Evolutionary conservation across 768 basidiomycete species (phyloP).

Genomic region (Mycena capillaripes): DNA sequence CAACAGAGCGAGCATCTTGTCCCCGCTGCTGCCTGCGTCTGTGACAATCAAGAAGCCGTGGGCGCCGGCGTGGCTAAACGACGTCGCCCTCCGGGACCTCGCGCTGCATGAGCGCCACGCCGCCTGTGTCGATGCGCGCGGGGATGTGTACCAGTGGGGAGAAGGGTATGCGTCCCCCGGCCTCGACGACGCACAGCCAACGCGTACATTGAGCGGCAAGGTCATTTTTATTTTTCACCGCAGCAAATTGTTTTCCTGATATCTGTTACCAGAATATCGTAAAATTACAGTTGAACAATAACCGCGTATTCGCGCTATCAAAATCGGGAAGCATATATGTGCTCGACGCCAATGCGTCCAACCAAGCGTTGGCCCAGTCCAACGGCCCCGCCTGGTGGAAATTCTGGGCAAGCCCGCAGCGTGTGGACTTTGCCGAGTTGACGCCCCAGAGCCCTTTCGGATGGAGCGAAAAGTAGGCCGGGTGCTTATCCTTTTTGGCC

Average conservation of each 20-base stretch:
- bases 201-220: slow-evolving; percentile 74
- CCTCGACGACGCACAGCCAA: slow-evolving; percentile 52
- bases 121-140: slow-evolving; percentile 83
- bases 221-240: slow-evolving; percentile 52
- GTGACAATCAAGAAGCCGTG: slow-evolving; percentile 65
- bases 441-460: slow-evolving; percentile 65
- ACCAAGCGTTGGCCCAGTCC: slow-evolving; percentile 57
- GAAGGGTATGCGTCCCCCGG: slow-evolving; percentile 61
- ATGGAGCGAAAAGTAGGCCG: slow-evolving; percentile 76
- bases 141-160: slow-evolving; percentile 91
- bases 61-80: slow-evolving; percentile 70
- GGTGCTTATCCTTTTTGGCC: slow-evolving; percentile 3
- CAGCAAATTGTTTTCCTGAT: slow-evolving; percentile 3
- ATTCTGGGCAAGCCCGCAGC: slow-evolving; percentile 67
- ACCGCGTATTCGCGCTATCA: slow-evolving; percentile 83
- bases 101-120: slow-evolving; percentile 76
- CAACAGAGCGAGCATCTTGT: slow-evolving; percentile 61
- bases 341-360: slow-evolving; percentile 64
- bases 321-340: slow-evolving; percentile 82
- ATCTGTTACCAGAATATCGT: slow-evolving; percentile 70
- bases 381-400: slow-evolving; percentile 71
- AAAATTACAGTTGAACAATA: slow-evolving; percentile 70
- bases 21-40: slow-evolving; percentile 52
- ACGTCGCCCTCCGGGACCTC: slow-evolving; percentile 80
- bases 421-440: slow-evolving; percentile 73